Percentiles rank a stretch among this genome's conserved stretches.
phyloP scores from a whole-genome alignment of 2,329 filamentous ascomycete species.

The Colletotrichum sp. region DNA sequence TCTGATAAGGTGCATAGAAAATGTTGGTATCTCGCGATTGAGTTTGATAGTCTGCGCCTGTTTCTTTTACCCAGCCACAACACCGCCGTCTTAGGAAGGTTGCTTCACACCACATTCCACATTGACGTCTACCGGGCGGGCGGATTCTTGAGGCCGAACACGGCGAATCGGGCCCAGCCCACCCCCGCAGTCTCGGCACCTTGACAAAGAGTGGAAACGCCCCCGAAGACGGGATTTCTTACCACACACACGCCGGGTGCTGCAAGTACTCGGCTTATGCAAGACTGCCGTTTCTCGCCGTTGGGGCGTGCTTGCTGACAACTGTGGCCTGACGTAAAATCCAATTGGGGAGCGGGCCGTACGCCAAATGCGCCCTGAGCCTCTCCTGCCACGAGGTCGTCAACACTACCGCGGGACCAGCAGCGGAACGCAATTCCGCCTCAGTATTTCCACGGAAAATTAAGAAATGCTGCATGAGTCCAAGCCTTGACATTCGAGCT shows the following conservation, averaged over 20 bases:
- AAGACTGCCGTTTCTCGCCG: not conserved
- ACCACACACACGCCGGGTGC: not conserved
- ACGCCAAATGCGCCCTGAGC: not conserved
- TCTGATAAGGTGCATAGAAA: not conserved
- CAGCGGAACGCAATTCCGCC: not conserved
- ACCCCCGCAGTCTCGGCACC: not conserved
- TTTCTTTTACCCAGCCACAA: not conserved
- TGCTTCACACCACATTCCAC: not conserved
- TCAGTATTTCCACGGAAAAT: not conserved
- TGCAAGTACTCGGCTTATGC: not conserved
- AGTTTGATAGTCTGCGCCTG: not conserved
- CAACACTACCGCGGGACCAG: not conserved
- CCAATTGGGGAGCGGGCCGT: not conserved
- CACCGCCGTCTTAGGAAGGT: not conserved
- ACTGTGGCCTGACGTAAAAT: not conserved
- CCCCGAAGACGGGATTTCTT: not conserved
- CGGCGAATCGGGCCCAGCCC: not conserved
- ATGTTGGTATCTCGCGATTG: not conserved
- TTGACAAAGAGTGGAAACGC: not conserved
- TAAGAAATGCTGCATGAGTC: not conserved
- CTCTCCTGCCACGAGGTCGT: not conserved
- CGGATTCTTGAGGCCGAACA: not conserved
- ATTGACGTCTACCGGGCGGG: not conserved
- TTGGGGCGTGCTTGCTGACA: not conserved
- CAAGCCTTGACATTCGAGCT: not conserved